phyloP scores from a whole-genome alignment of 1,284 basidiomycete species.

The Ceraceosorus guamensis region DNA sequence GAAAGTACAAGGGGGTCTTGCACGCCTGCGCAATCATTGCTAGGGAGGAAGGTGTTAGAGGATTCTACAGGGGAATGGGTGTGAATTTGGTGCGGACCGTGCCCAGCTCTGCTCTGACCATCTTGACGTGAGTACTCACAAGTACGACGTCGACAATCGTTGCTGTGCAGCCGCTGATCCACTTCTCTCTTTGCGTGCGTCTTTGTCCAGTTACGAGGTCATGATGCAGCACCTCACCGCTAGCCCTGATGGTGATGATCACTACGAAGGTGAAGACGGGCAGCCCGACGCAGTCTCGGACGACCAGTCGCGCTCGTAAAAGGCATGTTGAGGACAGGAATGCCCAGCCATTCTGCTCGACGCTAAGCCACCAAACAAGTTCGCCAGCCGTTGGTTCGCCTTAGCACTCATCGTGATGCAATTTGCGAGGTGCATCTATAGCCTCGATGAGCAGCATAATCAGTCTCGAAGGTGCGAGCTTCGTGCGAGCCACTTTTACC shows the following conservation, averaged over 20 bases:
- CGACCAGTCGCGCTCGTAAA: no score
- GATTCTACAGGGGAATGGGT: slow-evolving; percentile 45
- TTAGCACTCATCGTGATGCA: no score
- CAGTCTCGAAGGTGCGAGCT: no score
- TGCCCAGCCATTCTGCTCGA: no score
- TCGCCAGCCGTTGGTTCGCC: no score
- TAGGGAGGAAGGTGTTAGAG: slow-evolving; percentile 32
- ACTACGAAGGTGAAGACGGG: background rate
- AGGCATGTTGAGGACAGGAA: no score
- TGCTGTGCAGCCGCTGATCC: background rate
- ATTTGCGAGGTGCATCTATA: no score
- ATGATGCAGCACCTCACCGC: slow-evolving; percentile 34
- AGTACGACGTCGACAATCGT: background rate
- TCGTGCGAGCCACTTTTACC: no score
- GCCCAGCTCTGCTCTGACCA: slow-evolving; percentile 42
- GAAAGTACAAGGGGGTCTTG: slow-evolving; percentile 30
- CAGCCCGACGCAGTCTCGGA: no score
- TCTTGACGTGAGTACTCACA: slow-evolving; percentile 28
- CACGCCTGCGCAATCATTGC: slow-evolving; percentile 29
- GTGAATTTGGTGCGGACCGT: slow-evolving; percentile 45
- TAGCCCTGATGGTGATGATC: slow-evolving; percentile 2
- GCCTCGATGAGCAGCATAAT: no score
- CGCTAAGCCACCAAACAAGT: no score
- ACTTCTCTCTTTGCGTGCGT: background rate
- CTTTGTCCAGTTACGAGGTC: slow-evolving; percentile 26